Evolutionary conservation across 352 stramenopile species (phyloP), one percentile per base, ranked within the genome.

Genomic region (Phytophthora uliginosa): DNA sequence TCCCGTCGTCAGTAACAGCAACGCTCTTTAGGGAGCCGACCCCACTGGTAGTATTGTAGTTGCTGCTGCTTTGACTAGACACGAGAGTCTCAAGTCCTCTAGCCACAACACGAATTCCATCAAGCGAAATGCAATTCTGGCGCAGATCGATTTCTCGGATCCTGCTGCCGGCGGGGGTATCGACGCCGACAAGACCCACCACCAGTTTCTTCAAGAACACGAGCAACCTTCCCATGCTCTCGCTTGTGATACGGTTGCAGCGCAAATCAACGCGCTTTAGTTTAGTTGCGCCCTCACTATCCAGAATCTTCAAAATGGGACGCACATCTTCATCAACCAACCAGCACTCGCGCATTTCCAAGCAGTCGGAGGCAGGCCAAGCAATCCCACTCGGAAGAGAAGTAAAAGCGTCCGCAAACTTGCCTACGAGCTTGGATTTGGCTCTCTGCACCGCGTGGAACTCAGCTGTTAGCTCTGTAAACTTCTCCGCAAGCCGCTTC

Each of bases 101-200:
- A 0, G 86, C 88, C 8, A 95, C 69, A 4, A 61, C 55, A 17
- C 88, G 86, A 20, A 94, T 69, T 10, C 86, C 86, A 56, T 93
- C 85, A 3, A 92, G 73, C 17, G 85, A 89, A 56, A 95, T 77
- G 63, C 74, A 92, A 51, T 95, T 95, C n/a, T 83, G 73, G 22
- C 86, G 86, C 17, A 95, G 65, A 65, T 93, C 83, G 7, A 95
- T 47, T 58, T 93, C 79, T 26, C 69, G 61, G 10, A 91, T 59
- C 7, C 57, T 53, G 4, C 24, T 54, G 0, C 6, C 47, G 20
- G 17, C 28, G 17, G 45, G 53, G 8, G 34, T 40, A 31, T 45
- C 54, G 47, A 12, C 12, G 17, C 18, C 50, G 17, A 22, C 51
- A 20, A 63, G 26, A 26, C 33, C 31, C 34, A 38, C 24, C 1